phyloP scores from a whole-genome alignment of 495 filamentous ascomycete species.

The Trichoderma gamsii region DNA sequence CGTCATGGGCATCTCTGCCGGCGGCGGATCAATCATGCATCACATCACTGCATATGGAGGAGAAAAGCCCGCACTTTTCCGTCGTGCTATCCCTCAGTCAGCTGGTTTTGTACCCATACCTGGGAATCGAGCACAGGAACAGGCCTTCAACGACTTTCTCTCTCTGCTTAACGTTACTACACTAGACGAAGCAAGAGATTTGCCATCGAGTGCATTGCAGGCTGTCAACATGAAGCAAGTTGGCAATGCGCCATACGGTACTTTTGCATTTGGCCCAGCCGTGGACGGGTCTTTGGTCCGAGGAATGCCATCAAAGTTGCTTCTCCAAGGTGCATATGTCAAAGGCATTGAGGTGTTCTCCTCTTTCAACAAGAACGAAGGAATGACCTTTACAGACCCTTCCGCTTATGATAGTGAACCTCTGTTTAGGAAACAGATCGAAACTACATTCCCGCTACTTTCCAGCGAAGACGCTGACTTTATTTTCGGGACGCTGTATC shows the following conservation, averaged over 20 bases:
- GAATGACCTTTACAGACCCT: not conserved
- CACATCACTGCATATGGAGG: constrained; percentile 54
- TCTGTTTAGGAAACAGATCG: not conserved
- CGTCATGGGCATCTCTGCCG: constrained; percentile 59
- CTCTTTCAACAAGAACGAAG: not conserved
- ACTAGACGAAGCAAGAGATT: not conserved
- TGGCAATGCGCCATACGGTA: constrained; percentile 39
- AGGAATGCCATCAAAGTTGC: not conserved
- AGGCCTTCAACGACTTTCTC: not conserved
- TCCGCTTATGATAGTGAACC: not conserved
- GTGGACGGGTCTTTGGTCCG: constrained; percentile 43
- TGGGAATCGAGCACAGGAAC: not conserved
- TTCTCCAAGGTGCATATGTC: constrained; percentile 13
- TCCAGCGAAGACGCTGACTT: not conserved
- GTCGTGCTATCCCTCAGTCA: constrained; percentile 23
- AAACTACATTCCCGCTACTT: constrained; percentile 26
- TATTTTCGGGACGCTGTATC: constrained; percentile 16
- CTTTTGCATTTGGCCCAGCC: constrained; percentile 48
- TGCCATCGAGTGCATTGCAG: constrained; percentile 26
- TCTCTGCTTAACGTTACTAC: not conserved
- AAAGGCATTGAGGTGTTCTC: not conserved
- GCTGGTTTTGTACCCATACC: constrained; percentile 20
- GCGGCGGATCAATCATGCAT: constrained; percentile 58
- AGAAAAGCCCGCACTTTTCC: constrained; percentile 21
- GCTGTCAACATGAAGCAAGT: constrained; percentile 48